Evolutionary conservation across 805 yeast species (phyloP), one percentile per base, ranked within the genome.

Genomic region (Scheffersomyces ergatensis): DNA sequence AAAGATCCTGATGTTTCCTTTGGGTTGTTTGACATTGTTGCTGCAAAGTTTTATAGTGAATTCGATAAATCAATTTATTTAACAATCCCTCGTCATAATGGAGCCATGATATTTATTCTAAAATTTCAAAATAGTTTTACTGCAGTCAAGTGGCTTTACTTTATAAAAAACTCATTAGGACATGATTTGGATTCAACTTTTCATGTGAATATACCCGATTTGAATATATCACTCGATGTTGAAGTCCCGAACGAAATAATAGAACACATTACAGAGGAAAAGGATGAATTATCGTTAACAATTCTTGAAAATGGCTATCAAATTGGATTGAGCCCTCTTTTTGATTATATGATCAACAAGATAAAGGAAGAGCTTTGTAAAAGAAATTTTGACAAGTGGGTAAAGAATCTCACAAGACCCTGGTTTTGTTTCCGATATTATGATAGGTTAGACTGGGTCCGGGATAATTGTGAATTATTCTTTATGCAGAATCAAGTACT

Each of bases 61-160:
- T 58, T 83, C 25, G 97, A 90, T 53, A 83, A 86, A 52, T 75
- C 93, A 0, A 67, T 90, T 11, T 75, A 78, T 12, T 54, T 87
- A 4, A 68, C 69, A 1, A 63, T 59, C 2, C 58, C 63, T 1
- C 31, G 47, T 14, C 55, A 51, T 2, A 47, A 54, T 16, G 60
- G 54, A 2, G 38, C 45, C 19, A 34, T 38, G 26, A 63, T 80
- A 3, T 84, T 78, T 55, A 72, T 86, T 19, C 50, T 89, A 33
- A 72, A 78, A 39, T 70, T 83, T 18, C 74, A 74, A 34, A 74
- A 83, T 3, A 68, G 72, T 6, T 51, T 67, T 2, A 68, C 82
- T 1, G 74, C 93, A 0, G 60, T 80, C 27, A 64, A 73, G 24
- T 88, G 95, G 95, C 60, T 79, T 24, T 72, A 76, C 21, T 75